Evolutionary conservation across 495 filamentous ascomycete genomes (phyloP), one percentile per base, ranked within the genome.

Genomic region (Penicillium paradoxum): DNA sequence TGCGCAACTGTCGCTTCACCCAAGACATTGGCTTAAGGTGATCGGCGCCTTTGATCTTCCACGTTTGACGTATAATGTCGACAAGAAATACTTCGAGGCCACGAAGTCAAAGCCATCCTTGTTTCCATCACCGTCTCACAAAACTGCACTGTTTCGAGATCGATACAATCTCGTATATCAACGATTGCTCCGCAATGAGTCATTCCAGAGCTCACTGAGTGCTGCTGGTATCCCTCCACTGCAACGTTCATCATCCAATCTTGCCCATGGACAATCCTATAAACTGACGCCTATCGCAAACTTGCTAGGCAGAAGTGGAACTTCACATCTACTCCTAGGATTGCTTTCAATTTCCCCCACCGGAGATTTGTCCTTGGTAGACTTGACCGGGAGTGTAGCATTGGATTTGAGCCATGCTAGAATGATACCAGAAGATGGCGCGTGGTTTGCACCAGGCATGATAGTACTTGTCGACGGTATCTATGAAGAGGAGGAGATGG

Each of bases 201-300:
- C 89, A 8, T 98, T 97, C 59, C 92, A 97, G 62, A 81, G 84
- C 13, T 87, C 90, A 3, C 75, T 86, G 14, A 73, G 71, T 7
- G 71, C 75, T 4, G 66, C 78, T 32, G 69, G 72, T 29, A 50
- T 65, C 6, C 63, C 67, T 29, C 72, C 76, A 2, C 59, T 79
- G n/a, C 75, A 76, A 56, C 73, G 81, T 15, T 80, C 83, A 15
- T 70, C 73, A 2, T 82, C 81, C n/a, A 76, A 75, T 38, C 70
- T 80, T 21, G 45, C 72, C 63, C 19, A 47, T 56, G 78, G 81
- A 51, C 80, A 89, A 58, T 82, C 83, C 13, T 91, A 95, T 72
- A 95, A 90, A 62, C 80, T 98, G 37, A 97, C 93, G 0, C 89
- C 91, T 6, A 89, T 98, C 50, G 84, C 92, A 24, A 97, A 97